Base-by-base conservation (phyloP, 1,139 yeast genomes). In the Candida albicans region DNA sequence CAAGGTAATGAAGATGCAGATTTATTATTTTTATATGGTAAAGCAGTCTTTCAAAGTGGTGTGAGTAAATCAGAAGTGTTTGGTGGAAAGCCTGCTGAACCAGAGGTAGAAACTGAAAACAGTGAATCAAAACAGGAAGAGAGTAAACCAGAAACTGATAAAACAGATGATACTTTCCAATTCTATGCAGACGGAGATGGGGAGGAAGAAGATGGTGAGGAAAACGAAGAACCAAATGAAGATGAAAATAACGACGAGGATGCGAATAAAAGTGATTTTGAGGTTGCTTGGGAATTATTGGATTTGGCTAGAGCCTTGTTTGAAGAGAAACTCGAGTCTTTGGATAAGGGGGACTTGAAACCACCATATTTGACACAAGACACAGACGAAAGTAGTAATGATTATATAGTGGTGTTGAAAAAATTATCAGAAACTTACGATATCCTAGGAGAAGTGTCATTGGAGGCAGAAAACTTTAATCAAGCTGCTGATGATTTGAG, bases 241-340 rank as follows among this genome's bases (percentile, higher is more conserved):
- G 61, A 51, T 7, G 62, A 57, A 4, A 62, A 57, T 2, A 66
- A 54, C 26, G 64, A 56, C 13, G 73, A 65, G 15, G 81, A 68
- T 36, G 79, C 70, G 28, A 81, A 77, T 34, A 85, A 82, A 53
- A 73, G 81, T 30, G 96, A 89, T 58, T 85, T 90, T 58, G 95
- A 86, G 58, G 75, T 83, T 22, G 95, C 96, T 0, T 89, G 96
- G 96, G 93, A 85, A 47, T 80, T 88, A 15, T 70, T 88, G 32
- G 96, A 90, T 57, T 68, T 86, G 38, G 77, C 95, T 1, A 74
- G 96, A 52, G 71, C 84, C 1, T 61, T 87, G 32, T 85, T 80
- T 52, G 82, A 81, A 50, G 64, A 68, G 29, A 60, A 72, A 43
- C 57, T 81, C 11, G 67, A 68, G 11, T 55, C 59, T 2, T 43